Evolutionary conservation across 2,329 filamentous ascomycete genomes (phyloP), one percentile per base, ranked within the genome.

Genomic region (Cadophora gregata): DNA sequence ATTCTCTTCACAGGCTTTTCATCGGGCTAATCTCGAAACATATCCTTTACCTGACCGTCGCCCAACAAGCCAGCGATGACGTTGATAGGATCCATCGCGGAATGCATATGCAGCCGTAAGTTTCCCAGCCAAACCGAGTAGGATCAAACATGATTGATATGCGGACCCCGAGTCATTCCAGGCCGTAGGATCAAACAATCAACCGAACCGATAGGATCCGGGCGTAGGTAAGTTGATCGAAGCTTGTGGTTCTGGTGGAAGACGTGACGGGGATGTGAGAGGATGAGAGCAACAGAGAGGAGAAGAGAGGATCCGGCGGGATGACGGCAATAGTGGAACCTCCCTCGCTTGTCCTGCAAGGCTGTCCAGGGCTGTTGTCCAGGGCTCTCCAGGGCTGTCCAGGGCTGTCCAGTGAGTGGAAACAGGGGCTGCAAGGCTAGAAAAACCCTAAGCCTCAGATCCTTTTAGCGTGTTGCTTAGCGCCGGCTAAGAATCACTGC

Each of bases 11-110:
- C 67, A 33, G 67, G 68, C 36, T 64, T 67, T 70, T 70, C 56
- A 19, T 68, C 66, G 67, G 62, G 50, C 58, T 31, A 47, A 47
- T 16, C 38, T 42, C 21, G 55, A 38, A 58, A 48, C 42, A 60
- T 29, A 3, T n/a, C n/a, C 25, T n/a, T 24, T 60, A 47, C 58
- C 58, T 47, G 36, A 47, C 42, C 25, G 38, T 45, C 58, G 55
- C 60, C 61, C 65, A 71, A 67, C 67, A 66, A 61, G 42, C 31
- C 66, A 66, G 65, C 51, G 16, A 70, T 72, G 71, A 72, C 71
- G 69, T 71, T 50, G 42, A 36, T 56, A 36, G 51, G 27, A 47
- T 36, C 45, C 48, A 62, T 51, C 12, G 19, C 25, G 48, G 50
- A 16, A 31, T 56, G 24, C 45, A 33, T 63, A 47, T 47, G 42